Percentiles rank a stretch among this genome's conserved stretches.
Evolutionary conservation across 805 yeast species (phyloP).

Genomic region (Wickerhamomyces kurtzmanii): DNA sequence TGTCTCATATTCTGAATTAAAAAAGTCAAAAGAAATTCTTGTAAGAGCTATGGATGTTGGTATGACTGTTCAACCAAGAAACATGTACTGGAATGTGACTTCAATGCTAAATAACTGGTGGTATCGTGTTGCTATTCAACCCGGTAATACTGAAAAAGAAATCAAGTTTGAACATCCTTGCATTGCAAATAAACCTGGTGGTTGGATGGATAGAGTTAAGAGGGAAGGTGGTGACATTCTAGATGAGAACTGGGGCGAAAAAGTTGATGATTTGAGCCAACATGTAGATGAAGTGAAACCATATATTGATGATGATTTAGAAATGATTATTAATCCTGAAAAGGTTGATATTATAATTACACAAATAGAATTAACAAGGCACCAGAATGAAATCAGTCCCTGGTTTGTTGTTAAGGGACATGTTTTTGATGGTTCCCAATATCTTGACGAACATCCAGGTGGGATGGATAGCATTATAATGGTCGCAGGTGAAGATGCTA

Average conservation of each 20-base stretch:
- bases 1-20: constrained; percentile 11
- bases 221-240: constrained; percentile 20
- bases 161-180: constrained; percentile 19
- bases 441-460: constrained; percentile 23
- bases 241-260: constrained; percentile 22
- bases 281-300: constrained; percentile 3
- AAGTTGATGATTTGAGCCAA: constrained; percentile 8
- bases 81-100: constrained; percentile 27
- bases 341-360: constrained; percentile 5
- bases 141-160: constrained; percentile 5
- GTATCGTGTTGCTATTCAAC: constrained; percentile 21
- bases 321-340: constrained; percentile 19
- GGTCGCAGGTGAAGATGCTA: constrained; percentile 19
- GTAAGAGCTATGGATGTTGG: constrained; percentile 26
- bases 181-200: constrained; percentile 17
- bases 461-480: constrained; percentile 16
- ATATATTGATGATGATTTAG: constrained; percentile 16
- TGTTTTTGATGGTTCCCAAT: constrained; percentile 24
- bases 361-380: constrained; percentile 4
- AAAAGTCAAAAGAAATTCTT: constrained; percentile 17
- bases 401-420: constrained; percentile 23
- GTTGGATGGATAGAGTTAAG: constrained; percentile 28
- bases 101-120: constrained; percentile 28
- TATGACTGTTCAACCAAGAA: constrained; percentile 24
- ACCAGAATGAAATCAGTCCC: constrained; percentile 5